Conservation (phyloP, 2,329 filamentous ascomycete species). For the Aspergillus sergii region DNA sequence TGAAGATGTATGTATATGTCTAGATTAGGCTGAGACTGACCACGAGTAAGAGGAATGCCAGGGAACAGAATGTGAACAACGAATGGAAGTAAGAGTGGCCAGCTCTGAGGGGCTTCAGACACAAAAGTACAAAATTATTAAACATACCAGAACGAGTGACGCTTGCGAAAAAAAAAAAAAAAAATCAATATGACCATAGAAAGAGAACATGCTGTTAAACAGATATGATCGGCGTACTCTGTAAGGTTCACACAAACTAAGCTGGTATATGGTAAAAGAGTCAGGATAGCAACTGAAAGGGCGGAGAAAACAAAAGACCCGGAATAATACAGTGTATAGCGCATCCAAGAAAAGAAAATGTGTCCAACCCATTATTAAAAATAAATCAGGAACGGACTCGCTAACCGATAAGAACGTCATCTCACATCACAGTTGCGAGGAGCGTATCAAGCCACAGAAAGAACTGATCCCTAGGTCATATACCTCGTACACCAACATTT, state of each 20-base stretch:
- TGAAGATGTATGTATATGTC: not conserved
- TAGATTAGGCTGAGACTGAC: not conserved
- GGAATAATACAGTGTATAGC: constrained; percentile 20
- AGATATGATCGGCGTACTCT: not conserved
- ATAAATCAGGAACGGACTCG: constrained; percentile 1
- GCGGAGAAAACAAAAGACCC: constrained; percentile 6
- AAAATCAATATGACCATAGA: not conserved
- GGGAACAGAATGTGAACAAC: constrained; percentile 11
- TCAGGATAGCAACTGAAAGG: not conserved
- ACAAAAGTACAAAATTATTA: constrained; percentile 12
- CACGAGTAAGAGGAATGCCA: constrained; percentile 11
- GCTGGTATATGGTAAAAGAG: not conserved
- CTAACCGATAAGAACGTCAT: constrained; percentile 8
- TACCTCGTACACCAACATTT: constrained; percentile 3
- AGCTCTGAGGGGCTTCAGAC: constrained; percentile 4
- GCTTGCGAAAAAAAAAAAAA: not conserved
- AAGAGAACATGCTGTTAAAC: not conserved
- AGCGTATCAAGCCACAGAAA: constrained; percentile 2
- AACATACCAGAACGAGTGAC: constrained; percentile 13
- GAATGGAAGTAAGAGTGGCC: constrained; percentile 11
- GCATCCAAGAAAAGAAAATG: constrained; percentile 21
- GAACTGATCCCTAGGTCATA: constrained; percentile 5
- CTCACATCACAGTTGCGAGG: constrained; percentile 7
- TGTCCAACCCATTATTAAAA: constrained; percentile 2
- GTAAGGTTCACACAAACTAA: not conserved